Percentiles rank a stretch among this genome's conserved stretches.
phyloP scores from a whole-genome alignment of 2,329 filamentous ascomycete genomes.

The Pseudogymnoascus sp. region DNA sequence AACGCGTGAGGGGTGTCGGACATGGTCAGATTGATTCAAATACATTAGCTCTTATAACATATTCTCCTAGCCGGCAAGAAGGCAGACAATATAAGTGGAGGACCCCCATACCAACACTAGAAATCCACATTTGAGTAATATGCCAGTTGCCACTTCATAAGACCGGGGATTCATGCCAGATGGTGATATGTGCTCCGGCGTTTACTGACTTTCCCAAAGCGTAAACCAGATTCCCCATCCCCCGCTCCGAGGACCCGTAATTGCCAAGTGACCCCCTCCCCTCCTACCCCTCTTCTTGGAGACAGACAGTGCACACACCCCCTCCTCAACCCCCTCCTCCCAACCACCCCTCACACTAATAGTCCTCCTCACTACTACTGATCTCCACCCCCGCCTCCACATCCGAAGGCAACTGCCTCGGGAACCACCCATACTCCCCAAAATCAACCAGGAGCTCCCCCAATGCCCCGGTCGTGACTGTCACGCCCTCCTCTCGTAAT shows the following conservation, averaged over 20 bases:
- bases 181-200: not conserved
- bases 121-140: constrained; percentile 9
- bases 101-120: not conserved
- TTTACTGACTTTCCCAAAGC: not conserved
- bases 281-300: too few relatives aligned
- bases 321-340: not conserved
- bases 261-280: too few relatives aligned
- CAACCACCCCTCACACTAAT: constrained; percentile 11
- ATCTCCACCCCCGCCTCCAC: constrained; percentile 20
- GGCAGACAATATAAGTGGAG: constrained; percentile 8
- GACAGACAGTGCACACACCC: not conserved
- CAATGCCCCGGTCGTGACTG: constrained; percentile 26
- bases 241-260: not conserved
- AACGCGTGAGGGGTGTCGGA: constrained; percentile 16
- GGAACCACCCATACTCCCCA: constrained; percentile 33
- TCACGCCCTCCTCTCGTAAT: constrained; percentile 30
- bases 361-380: constrained; percentile 31
- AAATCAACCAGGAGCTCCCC: constrained; percentile 31
- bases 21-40: constrained; percentile 14
- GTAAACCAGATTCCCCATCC: too few relatives aligned
- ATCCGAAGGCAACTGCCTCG: constrained; percentile 26
- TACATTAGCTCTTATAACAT: constrained; percentile 19
- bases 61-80: constrained; percentile 21
- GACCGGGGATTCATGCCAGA: not conserved
- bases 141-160: constrained; percentile 1